phyloP scores from a whole-genome alignment of 495 filamentous ascomycete species.

The Lindgomyces ingoldianus region DNA sequence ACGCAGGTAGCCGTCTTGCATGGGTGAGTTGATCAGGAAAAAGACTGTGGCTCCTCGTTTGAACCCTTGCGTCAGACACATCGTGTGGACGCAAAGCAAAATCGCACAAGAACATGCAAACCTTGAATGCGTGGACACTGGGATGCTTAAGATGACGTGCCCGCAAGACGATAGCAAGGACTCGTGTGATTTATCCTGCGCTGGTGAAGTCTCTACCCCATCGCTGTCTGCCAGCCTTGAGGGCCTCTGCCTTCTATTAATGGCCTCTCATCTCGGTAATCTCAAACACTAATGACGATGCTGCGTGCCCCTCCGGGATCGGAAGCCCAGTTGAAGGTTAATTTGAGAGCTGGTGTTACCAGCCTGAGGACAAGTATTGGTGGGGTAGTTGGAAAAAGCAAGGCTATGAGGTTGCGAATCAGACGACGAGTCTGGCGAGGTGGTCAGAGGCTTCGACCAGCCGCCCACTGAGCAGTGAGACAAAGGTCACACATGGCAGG shows the following conservation, averaged over 20 bases:
- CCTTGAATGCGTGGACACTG: not conserved
- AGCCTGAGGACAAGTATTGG: too few species aligned
- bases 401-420: not conserved
- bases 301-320: too few species aligned
- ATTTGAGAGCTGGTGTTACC: too few species aligned
- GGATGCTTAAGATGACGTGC: conserved; percentile 7
- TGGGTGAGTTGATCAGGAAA: not conserved
- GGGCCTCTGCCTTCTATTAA: too few species aligned
- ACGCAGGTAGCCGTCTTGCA: not conserved
- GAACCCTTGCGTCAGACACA: not conserved
- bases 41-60: not conserved
- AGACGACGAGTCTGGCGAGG: not conserved
- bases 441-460: not conserved
- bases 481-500: not conserved
- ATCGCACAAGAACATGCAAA: not conserved
- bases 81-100: not conserved
- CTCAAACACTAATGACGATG: too few species aligned
- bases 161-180: conserved; percentile 1
- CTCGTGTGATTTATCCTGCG: not conserved
- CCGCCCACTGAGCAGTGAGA: not conserved
- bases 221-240: too few species aligned
- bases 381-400: too few species aligned
- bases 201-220: not conserved
- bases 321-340: too few species aligned
- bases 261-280: too few species aligned